Evolutionary conservation across 1,284 basidiomycete species (phyloP), one percentile per base, ranked within the genome.

Genomic region (Neolentinus lepideus): DNA sequence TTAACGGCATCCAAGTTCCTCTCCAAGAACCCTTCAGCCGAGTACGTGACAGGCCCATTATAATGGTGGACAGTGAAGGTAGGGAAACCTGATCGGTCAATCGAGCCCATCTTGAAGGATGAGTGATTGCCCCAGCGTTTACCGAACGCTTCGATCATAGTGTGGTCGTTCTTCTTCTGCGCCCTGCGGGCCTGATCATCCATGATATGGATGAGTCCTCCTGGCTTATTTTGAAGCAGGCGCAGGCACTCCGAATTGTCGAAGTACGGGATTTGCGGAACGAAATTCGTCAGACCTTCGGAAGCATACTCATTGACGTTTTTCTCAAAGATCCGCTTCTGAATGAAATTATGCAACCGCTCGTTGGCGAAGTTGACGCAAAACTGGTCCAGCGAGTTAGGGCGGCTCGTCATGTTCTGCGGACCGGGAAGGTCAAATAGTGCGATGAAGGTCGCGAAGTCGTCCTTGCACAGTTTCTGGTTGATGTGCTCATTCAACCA

Each of bases 401-500:
- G 80, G 1, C 86, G 81, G 59, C 83, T 84, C 3, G 90, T 85
- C 69, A 92, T 82, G 71, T 94, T 93, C 68, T 95, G 91, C 14
- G 87, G 83, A n/a, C 96, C 94, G 1, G 97, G 95, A 1, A 98
- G 81, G 68, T 99, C 95, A 66, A 99, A 88, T 38, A 99, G 76
- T n/a, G 93, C 92, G 63, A 99, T 89, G 73, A 96, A 98, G 1
- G 91, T 92, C 12, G 81, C 75, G 62, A 94, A 97, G 65, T 95
- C 92, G 50, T 97, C 93, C 38, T 85, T 84, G 75, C 92, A 96
- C 24, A 98, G 83, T 54, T 90, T 90, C 64, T 96, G 88, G 69
- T 99, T 98, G 74, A 99, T 87, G 66, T 93, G 84, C 69, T 99
- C 96, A 67, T 95, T 97, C 62, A 98, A 73, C 97, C 95, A 99